Base-by-base conservation (phyloP, 345 rosid genomes). In the Cochlearia excelsa region DNA sequence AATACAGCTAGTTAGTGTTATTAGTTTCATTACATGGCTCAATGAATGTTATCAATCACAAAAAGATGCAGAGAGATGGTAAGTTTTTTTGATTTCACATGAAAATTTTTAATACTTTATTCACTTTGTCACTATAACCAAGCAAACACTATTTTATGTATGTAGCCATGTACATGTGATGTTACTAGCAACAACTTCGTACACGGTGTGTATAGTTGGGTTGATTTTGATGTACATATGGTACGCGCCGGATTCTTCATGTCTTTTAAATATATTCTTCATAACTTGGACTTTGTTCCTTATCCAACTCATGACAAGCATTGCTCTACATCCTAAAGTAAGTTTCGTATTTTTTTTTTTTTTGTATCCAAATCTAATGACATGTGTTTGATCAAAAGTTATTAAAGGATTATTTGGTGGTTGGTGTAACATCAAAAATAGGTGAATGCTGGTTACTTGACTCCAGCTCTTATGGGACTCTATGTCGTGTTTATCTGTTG, bases 401-500 rank as follows among this genome's bases (percentile, higher is more conserved):
- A 16, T 16, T 16, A 16, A 16, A 16, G 23, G 23, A 16, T 16
- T 16, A 16, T 16, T 16, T 16, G 23, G 23, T 16, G 23, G 23
- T 16, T 16, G 23, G 23, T 16, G 23, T 16, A 16, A 35, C 56
- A 26, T 0, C 23, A 42, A 26, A 30, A 71, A 75, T 79, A 92
- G 98, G 74, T 92, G 10, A 82, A 86, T 56, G 79, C 80, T 4
- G 90, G 96, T 33, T 77, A 75, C 81, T 78, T 92, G 78, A 71
- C 92, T 73, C 93, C 93, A 0, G 95, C 90, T 23, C 83, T 92
- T 54, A 92, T 92, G 96, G 96, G 98, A 39, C 89, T 92, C 26
- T 92, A 92, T 63, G 74, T 86, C 33, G 83, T 88, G 29, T 92
- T 82, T 59, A 82, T 92, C 47, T 92, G 98, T 71, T 92, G 96